Conservation (phyloP, 345 rosid species). For the Lumnitzera racemosa region DNA sequence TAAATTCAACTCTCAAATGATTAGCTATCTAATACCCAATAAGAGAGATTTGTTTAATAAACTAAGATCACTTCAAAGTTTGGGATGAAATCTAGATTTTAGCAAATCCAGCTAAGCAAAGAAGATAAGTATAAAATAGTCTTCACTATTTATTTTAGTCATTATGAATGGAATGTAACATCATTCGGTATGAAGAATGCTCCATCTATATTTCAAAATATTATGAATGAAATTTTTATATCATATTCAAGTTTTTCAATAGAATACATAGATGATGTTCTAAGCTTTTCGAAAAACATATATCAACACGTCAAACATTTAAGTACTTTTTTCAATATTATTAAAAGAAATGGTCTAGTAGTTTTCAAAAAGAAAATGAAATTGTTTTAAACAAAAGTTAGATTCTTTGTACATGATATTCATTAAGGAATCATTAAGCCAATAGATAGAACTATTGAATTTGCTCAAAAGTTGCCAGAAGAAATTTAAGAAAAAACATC, state of each 20-base stretch:
- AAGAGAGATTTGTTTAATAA: no score
- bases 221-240: no score
- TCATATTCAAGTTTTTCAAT: no score
- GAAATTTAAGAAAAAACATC: not conserved
- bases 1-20: not conserved
- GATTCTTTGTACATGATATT: not conserved
- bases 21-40: no score
- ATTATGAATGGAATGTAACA: no score
- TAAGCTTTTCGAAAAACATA: no score
- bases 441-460: not conserved
- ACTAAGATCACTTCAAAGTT: not conserved
- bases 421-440: not conserved
- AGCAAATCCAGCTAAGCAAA: not conserved
- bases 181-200: no score
- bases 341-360: not conserved
- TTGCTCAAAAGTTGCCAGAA: not conserved
- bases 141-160: no score
- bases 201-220: no score
- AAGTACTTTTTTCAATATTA: not conserved
- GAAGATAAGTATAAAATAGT: not conserved
- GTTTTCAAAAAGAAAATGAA: not conserved
- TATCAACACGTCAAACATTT: no score
- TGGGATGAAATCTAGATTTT: conserved; percentile 1
- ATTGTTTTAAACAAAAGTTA: conserved; percentile 1
- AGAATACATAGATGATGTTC: no score